Percentiles rank a stretch among this genome's conserved stretches.
Conservation (phyloP, 495 filamentous ascomycete genomes). For the Penicillium ochrochloron region DNA sequence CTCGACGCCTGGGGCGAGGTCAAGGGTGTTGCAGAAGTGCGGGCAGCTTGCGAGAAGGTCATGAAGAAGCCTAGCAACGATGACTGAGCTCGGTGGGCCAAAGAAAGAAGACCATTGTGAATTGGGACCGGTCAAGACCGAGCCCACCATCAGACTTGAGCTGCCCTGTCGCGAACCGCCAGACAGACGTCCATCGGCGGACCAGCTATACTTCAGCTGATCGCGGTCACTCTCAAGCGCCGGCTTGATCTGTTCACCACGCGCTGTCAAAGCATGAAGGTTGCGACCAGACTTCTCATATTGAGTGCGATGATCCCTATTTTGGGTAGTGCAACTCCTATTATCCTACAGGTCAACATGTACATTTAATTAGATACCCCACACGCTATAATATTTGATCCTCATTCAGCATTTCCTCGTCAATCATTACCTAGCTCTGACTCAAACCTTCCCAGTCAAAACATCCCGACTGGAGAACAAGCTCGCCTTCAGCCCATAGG, state of each 20-base stretch:
- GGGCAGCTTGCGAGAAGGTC: slow-evolving; percentile 60
- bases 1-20: slow-evolving; percentile 62
- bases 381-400: neutral
- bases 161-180: neutral
- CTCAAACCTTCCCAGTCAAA: slow-evolving; percentile 35
- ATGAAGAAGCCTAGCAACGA: slow-evolving; percentile 42
- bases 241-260: neutral
- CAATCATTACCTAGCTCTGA: neutral
- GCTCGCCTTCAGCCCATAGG: slow-evolving; percentile 67
- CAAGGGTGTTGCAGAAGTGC: slow-evolving; percentile 63
- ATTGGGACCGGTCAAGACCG: no score
- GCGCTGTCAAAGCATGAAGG: neutral
- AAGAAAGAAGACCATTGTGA: neutral
- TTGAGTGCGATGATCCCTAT: neutral
- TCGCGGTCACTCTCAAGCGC: neutral
- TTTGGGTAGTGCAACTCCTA: neutral
- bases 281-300: neutral
- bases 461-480: slow-evolving; percentile 52
- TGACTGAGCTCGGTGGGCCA: slow-evolving; percentile 29
- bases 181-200: neutral
- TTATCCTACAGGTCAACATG: neutral
- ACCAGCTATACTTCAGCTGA: neutral
- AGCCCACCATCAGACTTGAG: neutral
- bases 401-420: slow-evolving; percentile 16
- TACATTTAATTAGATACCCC: slow-evolving; percentile 24